A percentile compares a stretch with the other conserved stretches of the same genome.
These are phyloP conservation scores for Coccomyxa subellipsoidea DNA, from an alignment of 163 green algal genomes.

Conservation along the genomic window DNA sequence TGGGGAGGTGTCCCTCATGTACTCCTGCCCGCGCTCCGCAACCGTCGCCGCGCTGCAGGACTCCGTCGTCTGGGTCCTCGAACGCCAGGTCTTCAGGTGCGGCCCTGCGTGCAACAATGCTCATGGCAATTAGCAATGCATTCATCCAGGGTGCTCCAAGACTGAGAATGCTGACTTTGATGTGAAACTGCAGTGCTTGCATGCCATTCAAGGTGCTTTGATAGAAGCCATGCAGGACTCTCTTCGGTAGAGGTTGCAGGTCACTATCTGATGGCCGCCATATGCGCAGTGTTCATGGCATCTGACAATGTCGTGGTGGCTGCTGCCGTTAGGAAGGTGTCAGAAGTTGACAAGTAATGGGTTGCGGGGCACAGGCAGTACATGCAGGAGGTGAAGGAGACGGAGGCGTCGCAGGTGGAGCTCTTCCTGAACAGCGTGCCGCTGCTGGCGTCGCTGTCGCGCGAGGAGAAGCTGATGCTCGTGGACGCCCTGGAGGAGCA, in stretches of 20 bases:
- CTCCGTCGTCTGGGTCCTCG: constrained; percentile 85
- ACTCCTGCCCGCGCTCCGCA: constrained; percentile 74
- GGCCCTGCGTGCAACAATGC: neutral
- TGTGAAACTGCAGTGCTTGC: too few relatives aligned
- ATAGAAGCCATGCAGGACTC: too few relatives aligned
- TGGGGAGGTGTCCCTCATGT: constrained; percentile 94
- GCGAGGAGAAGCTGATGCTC: constrained; percentile 80
- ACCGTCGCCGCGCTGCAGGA: constrained; percentile 84
- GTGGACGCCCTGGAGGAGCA: constrained; percentile 69
- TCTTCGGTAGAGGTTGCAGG: too few relatives aligned
- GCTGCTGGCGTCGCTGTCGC: constrained; percentile 74
- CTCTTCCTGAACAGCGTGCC: constrained; percentile 94
- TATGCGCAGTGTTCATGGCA: too few relatives aligned
- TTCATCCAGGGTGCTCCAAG: too few relatives aligned
- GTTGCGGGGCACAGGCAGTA: constrained; percentile 53
- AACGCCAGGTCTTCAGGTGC: constrained; percentile 74
- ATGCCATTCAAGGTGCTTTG: too few relatives aligned
- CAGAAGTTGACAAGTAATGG: too few relatives aligned
- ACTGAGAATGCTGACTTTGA: too few relatives aligned
- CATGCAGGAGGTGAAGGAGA: constrained; percentile 67
- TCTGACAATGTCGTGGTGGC: neutral
- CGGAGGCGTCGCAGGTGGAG: constrained; percentile 69
- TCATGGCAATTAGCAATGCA: too few relatives aligned
- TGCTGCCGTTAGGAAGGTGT: too few relatives aligned
- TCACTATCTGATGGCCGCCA: too few relatives aligned